Evolutionary conservation across 2,329 filamentous ascomycete species (phyloP).

Genomic region (Cercospora nicotianae): DNA sequence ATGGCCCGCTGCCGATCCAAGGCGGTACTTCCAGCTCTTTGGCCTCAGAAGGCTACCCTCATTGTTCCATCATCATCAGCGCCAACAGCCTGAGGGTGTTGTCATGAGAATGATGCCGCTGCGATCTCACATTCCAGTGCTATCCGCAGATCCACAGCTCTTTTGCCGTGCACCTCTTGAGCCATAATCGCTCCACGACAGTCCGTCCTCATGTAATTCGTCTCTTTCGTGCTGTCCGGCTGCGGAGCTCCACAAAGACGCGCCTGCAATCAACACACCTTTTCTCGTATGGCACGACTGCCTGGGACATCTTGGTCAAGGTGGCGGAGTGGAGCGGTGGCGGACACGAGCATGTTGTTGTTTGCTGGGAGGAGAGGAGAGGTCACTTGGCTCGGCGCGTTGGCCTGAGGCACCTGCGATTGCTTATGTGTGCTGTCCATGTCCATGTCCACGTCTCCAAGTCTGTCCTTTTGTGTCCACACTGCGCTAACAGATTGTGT

Average conservation of each 20-base stretch:
- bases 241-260: neutral
- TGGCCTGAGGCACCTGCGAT: neutral
- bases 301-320: neutral
- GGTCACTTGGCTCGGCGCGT: neutral
- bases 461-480: too few relatives aligned
- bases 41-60: neutral
- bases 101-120: neutral
- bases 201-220: neutral
- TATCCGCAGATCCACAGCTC: neutral
- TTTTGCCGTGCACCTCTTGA: neutral
- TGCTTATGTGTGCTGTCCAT: too few relatives aligned
- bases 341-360: neutral
- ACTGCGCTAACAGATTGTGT: too few relatives aligned
- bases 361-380: neutral
- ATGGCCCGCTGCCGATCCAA: neutral
- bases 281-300: neutral
- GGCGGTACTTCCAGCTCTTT: neutral
- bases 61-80: neutral
- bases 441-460: too few relatives aligned
- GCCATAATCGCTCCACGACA: neutral
- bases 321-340: neutral
- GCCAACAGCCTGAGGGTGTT: neutral
- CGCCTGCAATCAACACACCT: too few relatives aligned
- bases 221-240: neutral
- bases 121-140: neutral